phyloP scores from a whole-genome alignment of 106 monocot species.

The Xerophyta viscosa region DNA sequence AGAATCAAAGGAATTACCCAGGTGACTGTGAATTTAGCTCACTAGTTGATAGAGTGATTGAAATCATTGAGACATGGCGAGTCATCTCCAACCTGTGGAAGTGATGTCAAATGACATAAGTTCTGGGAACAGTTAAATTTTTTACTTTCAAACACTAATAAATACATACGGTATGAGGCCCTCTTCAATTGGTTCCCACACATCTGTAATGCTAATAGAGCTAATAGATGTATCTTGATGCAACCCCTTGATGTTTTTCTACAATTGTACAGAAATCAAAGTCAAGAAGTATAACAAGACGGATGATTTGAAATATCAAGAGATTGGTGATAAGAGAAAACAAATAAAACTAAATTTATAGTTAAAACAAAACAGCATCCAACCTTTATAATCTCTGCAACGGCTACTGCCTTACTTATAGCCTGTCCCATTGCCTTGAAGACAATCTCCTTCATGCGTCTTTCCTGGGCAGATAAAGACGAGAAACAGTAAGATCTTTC shows the following conservation, averaged over 20 bases:
- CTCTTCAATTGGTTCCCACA: slow-evolving; percentile 99
- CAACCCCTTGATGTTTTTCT: slow-evolving; percentile 64
- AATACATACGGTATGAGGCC: slow-evolving; percentile 84
- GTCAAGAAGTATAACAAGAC: neutral
- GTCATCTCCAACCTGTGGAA: slow-evolving; percentile 79
- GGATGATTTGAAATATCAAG: neutral
- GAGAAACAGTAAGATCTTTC: neutral
- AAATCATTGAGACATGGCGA: slow-evolving; percentile 97
- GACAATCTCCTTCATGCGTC: slow-evolving; percentile 57
- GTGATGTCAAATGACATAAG: neutral
- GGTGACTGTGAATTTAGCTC: slow-evolving; percentile 62
- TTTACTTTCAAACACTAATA: neutral
- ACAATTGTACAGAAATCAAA: slow-evolving; percentile 27
- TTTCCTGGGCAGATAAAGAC: slow-evolving; percentile 34
- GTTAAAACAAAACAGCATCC: neutral
- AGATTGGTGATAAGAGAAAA: no score
- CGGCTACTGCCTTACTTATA: slow-evolving; percentile 83
- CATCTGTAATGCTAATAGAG: slow-evolving; percentile 87
- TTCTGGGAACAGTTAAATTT: neutral
- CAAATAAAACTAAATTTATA: no score
- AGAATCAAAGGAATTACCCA: slow-evolving; percentile 35
- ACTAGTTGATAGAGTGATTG: slow-evolving; percentile 59
- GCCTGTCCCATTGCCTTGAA: slow-evolving; percentile 97
- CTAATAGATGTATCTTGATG: slow-evolving; percentile 87
- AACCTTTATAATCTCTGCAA: slow-evolving; percentile 90